Evolutionary conservation across 306 rosid genomes (phyloP), one percentile per base, ranked within the genome.

Genomic region (Abrus precatorius): DNA sequence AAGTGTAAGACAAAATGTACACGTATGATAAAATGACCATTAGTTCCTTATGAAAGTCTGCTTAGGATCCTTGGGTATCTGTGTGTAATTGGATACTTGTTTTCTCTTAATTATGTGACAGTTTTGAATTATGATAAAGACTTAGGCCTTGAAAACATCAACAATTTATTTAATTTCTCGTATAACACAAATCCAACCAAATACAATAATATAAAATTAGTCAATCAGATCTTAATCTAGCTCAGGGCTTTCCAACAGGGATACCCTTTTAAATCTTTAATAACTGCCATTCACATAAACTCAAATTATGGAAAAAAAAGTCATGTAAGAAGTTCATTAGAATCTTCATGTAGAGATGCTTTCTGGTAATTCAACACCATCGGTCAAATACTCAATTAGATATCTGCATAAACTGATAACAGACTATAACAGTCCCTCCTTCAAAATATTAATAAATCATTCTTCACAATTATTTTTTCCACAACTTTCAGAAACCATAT

Each of bases 231-330:
- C 74, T 70, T 40, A 50, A 67, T 67, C 55, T 11, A 53, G 55
- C 55, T 7, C 6, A 73, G 9, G 49, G 27, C 52, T 14, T 62
- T 36, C 40, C 53, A 67, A 20, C 27, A 43, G 10, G 57, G 14
- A 44, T 43, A 13, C 30, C 45, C 44, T 43, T 28, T 56, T 34
- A 56, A 57, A 68, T 53, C 62, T 56, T 12, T 36, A 43, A 63
- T n/a, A 56, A 79, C 27, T 47, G 3, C 7, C 33, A 48, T 69
- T 34, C 27, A n/a, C 77, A 45, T 5, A 41, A 79, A 32, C 13
- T 60, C 33, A 57, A 12, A 60, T 75, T 69, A 60, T 75, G 70
- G 10, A 48, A 48, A n/a, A 76, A 65, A n/a, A 76, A 65, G 5
- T 43, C 5, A 20, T 48, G 61, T 13, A 50, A 9, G 12, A 30